Base-by-base conservation (phyloP, 495 filamentous ascomycete species). In the Filosporella fistucella region DNA sequence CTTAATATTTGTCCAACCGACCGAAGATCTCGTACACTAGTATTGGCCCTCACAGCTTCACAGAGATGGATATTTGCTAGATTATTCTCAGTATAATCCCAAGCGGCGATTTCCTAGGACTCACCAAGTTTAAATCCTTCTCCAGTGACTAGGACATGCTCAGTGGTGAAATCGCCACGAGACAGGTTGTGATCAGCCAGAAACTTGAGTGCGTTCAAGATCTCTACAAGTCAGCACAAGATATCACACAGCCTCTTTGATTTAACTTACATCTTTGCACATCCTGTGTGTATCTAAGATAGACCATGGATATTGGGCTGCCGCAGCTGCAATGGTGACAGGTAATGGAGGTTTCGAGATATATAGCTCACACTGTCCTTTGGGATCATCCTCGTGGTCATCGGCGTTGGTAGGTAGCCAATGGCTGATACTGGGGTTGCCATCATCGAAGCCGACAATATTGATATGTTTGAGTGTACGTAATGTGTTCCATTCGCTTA, bases 111-210 rank as follows among this genome's bases (percentile, higher is more conserved):
- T n/a, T 47, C 9, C 44, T 10, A 16, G 26, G 23, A 37, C 50
- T 35, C 22, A 54, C 50, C 35, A 54, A 54, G 44, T 33, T 54
- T 54, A 29, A 54, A 48, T 30, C 44, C 50, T 54, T 54, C 50
- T 17, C 50, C 11, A 30, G 50, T 54, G 4, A 54, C 36, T 35
- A 54, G 6, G 21, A 54, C 37, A 30, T 54, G 24, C 2, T 54
- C 22, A 7, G 44, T 21, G 33, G 23, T 37, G 28, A 54, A 54
- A 21, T 54, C 20, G 40, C 44, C 44, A 42, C 50, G 37, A 9
- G 25, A 37, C 3, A 54, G 17, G 8, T 54, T 52, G 2, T 52
- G 22, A 2, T 20, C 25, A 42, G 42, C 49, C 42, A 52, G 49
- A 24, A 8, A 52, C 16, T 52, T 23, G 21, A 52, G 49, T 8